Percentiles rank a stretch among this genome's conserved stretches.
Conservation (phyloP, 441 rosid genomes). For the Gossypium gossypioides region DNA sequence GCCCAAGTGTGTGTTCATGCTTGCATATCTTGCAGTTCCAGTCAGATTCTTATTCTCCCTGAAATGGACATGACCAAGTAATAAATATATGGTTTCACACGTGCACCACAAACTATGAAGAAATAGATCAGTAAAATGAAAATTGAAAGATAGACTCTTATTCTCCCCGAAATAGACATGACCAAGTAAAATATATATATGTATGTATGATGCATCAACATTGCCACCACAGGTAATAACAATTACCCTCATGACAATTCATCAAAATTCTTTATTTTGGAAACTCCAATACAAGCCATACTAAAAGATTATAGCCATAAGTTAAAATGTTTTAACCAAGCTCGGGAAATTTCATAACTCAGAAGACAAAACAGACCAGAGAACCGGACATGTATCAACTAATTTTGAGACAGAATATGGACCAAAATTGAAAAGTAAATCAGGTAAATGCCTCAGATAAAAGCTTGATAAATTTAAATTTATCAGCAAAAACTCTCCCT, state of each 20-base stretch:
- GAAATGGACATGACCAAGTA: constrained; percentile 24
- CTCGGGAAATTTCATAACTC: neutral
- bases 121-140: neutral
- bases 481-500: neutral
- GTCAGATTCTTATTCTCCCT: constrained; percentile 96
- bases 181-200: no score
- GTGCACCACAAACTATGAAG: neutral
- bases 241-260: neutral
- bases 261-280: neutral
- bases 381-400: neutral
- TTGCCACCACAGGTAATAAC: neutral
- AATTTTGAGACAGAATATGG: neutral
- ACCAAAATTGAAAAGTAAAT: neutral
- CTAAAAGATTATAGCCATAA: neutral
- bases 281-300: neutral
- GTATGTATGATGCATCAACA: neutral
- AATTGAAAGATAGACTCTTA: neutral
- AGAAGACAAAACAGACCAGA: neutral
- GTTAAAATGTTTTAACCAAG: neutral
- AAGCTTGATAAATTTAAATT: neutral
- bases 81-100: no score
- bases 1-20: constrained; percentile 97
- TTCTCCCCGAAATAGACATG: no score
- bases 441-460: neutral
- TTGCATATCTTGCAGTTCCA: constrained; percentile 98